A percentile compares a stretch with the other conserved stretches of the same genome.
phyloP scores from a whole-genome alignment of 2,329 filamentous ascomycete species.

The Nemania sp. region DNA sequence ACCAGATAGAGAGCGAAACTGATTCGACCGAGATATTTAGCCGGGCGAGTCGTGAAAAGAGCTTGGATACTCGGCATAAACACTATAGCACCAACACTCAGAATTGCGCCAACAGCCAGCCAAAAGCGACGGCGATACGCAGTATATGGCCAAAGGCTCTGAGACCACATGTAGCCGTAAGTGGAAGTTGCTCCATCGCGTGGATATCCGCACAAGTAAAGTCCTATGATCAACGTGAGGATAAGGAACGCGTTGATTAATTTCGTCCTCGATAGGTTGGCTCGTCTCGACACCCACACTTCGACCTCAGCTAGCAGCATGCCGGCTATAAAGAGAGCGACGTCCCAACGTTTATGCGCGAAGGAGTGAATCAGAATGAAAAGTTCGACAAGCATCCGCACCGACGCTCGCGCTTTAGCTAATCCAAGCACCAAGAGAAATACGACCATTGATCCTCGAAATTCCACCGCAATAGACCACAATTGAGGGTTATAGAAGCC shows the following conservation, averaged over 20 bases:
- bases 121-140: constrained; percentile 50
- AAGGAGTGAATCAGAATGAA: constrained; percentile 46
- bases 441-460: constrained; percentile 52
- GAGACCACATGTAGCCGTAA: constrained; percentile 47
- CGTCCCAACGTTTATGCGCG: constrained; percentile 48
- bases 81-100: constrained; percentile 48
- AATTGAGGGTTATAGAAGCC: constrained; percentile 52
- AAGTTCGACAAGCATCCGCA: constrained; percentile 46
- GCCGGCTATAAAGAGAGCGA: constrained; percentile 49
- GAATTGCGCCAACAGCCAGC: constrained; percentile 51
- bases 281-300: constrained; percentile 44
- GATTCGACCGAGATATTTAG: constrained; percentile 68
- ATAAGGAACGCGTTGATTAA: constrained; percentile 42
- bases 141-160: constrained; percentile 48
- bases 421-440: constrained; percentile 50
- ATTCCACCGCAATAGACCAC: constrained; percentile 54
- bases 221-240: constrained; percentile 42
- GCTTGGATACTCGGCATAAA: constrained; percentile 14
- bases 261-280: constrained; percentile 37
- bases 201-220: constrained; percentile 49
- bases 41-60: constrained; percentile 49
- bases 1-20: constrained; percentile 70
- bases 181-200: constrained; percentile 47
- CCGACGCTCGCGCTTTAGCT: constrained; percentile 44
- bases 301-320: constrained; percentile 48